A percentile compares a stretch with the other conserved stretches of the same genome.
Conservation (phyloP, 2,329 filamentous ascomycete genomes). For the Tolypocladium sp. region DNA sequence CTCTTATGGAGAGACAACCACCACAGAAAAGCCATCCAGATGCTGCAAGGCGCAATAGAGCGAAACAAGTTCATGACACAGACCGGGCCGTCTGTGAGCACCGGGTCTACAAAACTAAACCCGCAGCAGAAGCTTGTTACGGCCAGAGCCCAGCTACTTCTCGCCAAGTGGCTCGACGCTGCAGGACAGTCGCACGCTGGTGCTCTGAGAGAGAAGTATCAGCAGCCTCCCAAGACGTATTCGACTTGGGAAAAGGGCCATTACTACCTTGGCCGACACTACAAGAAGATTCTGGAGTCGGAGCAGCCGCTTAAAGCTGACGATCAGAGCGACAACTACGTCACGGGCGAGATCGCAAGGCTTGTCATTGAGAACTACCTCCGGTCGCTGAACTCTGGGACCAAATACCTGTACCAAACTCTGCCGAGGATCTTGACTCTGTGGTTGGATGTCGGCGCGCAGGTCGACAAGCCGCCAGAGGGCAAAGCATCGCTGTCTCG, state of each 20-base stretch:
- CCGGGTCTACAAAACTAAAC: constrained; percentile 24
- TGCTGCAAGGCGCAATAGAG: constrained; percentile 76
- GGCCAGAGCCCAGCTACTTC: constrained; percentile 74
- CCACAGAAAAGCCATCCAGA: constrained; percentile 89
- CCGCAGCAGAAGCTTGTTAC: constrained; percentile 51
- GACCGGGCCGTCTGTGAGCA: constrained; percentile 25
- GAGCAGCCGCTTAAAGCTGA: constrained; percentile 69
- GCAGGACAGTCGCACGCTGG: constrained; percentile 87
- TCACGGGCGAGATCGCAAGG: constrained; percentile 77
- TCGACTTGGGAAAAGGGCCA: constrained; percentile 90
- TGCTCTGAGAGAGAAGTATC: constrained; percentile 72
- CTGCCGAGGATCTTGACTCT: constrained; percentile 84
- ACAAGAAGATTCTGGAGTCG: constrained; percentile 90
- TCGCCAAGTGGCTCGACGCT: constrained; percentile 93
- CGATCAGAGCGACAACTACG: constrained; percentile 67
- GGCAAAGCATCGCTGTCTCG: constrained; percentile 43
- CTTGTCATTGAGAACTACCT: constrained; percentile 92
- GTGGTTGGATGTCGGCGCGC: constrained; percentile 85
- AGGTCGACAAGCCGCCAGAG: constrained; percentile 54
- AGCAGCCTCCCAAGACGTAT: constrained; percentile 63
- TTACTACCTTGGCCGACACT: constrained; percentile 93
- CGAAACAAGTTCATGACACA: constrained; percentile 62
- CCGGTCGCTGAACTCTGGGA: constrained; percentile 76
- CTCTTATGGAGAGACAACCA: constrained; percentile 90
- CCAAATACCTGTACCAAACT: constrained; percentile 94